Evolutionary conservation across 2,329 filamentous ascomycete genomes (phyloP).

Genomic region (Calycina herbarum): DNA sequence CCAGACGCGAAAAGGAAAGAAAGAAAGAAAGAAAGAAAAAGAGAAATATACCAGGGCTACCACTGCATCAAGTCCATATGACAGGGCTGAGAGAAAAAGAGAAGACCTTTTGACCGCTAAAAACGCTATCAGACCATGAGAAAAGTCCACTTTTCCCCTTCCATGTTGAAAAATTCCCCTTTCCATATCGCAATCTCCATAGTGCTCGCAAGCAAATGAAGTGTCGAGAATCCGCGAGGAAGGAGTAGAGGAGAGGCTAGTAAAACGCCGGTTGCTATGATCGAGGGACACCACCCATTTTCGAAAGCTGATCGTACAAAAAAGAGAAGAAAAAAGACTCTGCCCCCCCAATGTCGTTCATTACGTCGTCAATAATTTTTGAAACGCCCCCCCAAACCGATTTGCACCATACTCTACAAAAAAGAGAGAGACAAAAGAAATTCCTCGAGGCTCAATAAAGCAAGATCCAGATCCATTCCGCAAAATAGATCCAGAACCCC

Average conservation of each 20-base stretch:
- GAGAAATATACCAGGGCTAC: background rate
- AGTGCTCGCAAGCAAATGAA: background rate
- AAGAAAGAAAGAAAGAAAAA: background rate
- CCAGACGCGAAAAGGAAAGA: background rate
- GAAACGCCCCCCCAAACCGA: background rate
- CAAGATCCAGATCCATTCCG: background rate
- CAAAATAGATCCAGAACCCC: background rate
- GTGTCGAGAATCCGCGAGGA: background rate
- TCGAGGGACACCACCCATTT: background rate
- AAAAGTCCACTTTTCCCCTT: conserved; percentile 1
- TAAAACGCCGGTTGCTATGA: background rate
- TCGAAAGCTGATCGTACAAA: background rate
- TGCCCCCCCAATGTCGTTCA: background rate
- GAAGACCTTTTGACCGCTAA: background rate
- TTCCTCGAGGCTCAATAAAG: background rate
- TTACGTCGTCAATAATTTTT: too few relatives aligned
- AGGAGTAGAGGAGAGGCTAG: background rate
- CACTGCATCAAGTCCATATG: background rate
- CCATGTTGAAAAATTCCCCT: background rate
- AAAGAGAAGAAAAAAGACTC: background rate
- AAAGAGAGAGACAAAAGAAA: background rate
- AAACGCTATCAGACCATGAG: background rate
- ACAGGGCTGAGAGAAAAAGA: background rate
- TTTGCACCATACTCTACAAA: background rate
- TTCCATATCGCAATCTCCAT: background rate